Conservation (phyloP, 192 early-diverging fungal species). For the Diversispora eburnea region DNA sequence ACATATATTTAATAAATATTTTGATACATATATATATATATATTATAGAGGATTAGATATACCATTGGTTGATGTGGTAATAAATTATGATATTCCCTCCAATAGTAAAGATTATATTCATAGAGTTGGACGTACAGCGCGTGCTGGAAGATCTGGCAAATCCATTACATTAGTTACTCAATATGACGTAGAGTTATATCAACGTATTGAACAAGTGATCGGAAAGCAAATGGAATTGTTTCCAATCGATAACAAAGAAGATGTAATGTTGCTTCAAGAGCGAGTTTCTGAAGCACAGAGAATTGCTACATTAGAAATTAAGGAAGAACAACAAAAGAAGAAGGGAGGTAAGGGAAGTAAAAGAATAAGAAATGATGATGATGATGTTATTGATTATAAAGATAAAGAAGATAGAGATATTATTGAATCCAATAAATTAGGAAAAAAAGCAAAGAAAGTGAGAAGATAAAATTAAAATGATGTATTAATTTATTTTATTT, state of each 20-base stretch:
- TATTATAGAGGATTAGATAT: conserved; percentile 83
- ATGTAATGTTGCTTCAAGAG: conserved; percentile 88
- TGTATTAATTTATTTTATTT: too few species aligned
- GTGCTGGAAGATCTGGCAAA: conserved; percentile 77
- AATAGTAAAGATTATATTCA: conserved; percentile 88
- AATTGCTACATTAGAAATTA: conserved; percentile 82
- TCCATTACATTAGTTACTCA: conserved; percentile 81
- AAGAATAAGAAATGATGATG: conserved; percentile 30
- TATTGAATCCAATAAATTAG: not conserved
- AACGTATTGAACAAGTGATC: conserved; percentile 89
- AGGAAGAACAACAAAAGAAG: conserved; percentile 62
- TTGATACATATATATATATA: not conserved
- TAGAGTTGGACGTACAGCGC: conserved; percentile 81
- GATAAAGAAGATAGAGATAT: conserved; percentile 23
- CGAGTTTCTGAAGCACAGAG: conserved; percentile 87
- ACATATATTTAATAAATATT: too few species aligned
- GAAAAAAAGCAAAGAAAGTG: conserved; percentile 5
- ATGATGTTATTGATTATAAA: conserved; percentile 1
- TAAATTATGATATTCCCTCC: conserved; percentile 95
- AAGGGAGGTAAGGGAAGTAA: conserved; percentile 42
- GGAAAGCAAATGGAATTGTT: conserved; percentile 84
- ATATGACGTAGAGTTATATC: conserved; percentile 93
- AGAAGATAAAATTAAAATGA: not conserved
- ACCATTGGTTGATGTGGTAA: conserved; percentile 88
- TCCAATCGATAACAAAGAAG: conserved; percentile 72